A percentile compares a stretch with the other conserved stretches of the same genome.
These are phyloP conservation scores for Exophiala mesophila DNA, from an alignment of 2,329 filamentous ascomycete species.

Conservation along the genomic window DNA sequence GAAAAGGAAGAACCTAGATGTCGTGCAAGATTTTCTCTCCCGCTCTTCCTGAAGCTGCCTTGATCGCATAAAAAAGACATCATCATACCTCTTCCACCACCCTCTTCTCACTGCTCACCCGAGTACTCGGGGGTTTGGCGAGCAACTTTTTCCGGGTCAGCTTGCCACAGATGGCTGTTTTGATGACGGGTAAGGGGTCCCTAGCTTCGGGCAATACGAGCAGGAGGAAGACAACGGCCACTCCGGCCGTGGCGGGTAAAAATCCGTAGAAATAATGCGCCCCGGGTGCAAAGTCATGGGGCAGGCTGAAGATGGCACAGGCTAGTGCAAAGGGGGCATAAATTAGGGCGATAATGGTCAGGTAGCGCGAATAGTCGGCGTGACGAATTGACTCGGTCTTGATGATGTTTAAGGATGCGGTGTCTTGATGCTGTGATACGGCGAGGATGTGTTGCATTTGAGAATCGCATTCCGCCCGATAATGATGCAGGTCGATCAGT, in stretches of 20 bases:
- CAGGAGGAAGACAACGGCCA: conserved; percentile 19
- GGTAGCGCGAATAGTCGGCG: conserved; percentile 21
- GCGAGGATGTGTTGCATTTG: conserved; percentile 23
- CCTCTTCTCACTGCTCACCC: conserved; percentile 9
- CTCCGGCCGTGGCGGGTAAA: conserved; percentile 18
- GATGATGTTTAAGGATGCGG: conserved; percentile 12
- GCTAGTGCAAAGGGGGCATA: conserved; percentile 21
- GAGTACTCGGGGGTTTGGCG: conserved; percentile 9
- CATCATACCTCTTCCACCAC: conserved; percentile 18
- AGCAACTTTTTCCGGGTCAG: conserved; percentile 19
- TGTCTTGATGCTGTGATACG: conserved; percentile 18
- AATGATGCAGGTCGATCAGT: conserved; percentile 22
- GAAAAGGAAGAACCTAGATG: too few relatives aligned
- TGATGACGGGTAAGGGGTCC: conserved; percentile 18
- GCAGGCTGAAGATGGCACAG: conserved; percentile 21
- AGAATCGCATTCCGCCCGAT: conserved; percentile 21
- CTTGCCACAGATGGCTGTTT: conserved; percentile 16
- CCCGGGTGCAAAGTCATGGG: conserved; percentile 20
- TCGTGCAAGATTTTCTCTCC: too few relatives aligned
- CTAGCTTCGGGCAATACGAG: conserved; percentile 21
- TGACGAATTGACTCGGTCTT: conserved; percentile 15
- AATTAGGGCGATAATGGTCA: conserved; percentile 21
- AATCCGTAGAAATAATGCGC: conserved; percentile 22
- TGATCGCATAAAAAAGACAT: too few relatives aligned
- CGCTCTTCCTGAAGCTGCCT: too few relatives aligned